phyloP scores from a whole-genome alignment of 2,329 filamentous ascomycete genomes.

The Boeremia exigua region DNA sequence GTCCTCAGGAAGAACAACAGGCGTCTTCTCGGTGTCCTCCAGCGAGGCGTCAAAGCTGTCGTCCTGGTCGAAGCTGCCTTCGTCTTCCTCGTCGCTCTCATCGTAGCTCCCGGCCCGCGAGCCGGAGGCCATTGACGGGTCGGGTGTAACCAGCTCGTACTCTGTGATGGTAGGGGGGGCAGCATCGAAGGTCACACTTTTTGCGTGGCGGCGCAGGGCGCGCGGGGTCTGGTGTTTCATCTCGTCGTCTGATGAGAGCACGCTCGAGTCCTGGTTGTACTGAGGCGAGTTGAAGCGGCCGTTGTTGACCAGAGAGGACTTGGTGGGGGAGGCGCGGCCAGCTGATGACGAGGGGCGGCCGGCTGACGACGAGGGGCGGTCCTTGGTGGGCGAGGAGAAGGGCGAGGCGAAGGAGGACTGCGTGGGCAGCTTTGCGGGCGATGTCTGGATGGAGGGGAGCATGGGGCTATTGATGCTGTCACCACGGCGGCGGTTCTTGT shows the following conservation, averaged over 20 bases:
- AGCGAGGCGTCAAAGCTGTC: conserved; percentile 96
- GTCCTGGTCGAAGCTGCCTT: conserved; percentile 70
- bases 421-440: conserved; percentile 68
- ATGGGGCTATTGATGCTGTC: conserved; percentile 68
- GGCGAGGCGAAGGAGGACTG: conserved; percentile 34
- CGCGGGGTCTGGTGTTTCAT: conserved; percentile 66
- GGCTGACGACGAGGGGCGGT: conserved; percentile 32
- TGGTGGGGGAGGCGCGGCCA: conserved; percentile 75
- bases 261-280: conserved; percentile 45
- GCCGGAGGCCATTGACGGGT: conserved; percentile 86
- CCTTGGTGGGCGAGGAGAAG: conserved; percentile 30
- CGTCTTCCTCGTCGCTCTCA: conserved; percentile 67
- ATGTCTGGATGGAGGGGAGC: conserved; percentile 62
- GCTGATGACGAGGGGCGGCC: conserved; percentile 33
- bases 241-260: conserved; percentile 57
- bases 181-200: conserved; percentile 96
- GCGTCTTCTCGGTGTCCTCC: conserved; percentile 95
- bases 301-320: conserved; percentile 80
- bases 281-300: conserved; percentile 60
- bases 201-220: conserved; percentile 80
- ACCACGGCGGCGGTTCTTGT: conserved; percentile 47
- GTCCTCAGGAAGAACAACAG: conserved; percentile 95
- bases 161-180: conserved; percentile 95
- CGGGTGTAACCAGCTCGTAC: conserved; percentile 97
- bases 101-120: conserved; percentile 95